Conservation (phyloP, 495 filamentous ascomycete species). For the Lasiosphaeria ovina region DNA sequence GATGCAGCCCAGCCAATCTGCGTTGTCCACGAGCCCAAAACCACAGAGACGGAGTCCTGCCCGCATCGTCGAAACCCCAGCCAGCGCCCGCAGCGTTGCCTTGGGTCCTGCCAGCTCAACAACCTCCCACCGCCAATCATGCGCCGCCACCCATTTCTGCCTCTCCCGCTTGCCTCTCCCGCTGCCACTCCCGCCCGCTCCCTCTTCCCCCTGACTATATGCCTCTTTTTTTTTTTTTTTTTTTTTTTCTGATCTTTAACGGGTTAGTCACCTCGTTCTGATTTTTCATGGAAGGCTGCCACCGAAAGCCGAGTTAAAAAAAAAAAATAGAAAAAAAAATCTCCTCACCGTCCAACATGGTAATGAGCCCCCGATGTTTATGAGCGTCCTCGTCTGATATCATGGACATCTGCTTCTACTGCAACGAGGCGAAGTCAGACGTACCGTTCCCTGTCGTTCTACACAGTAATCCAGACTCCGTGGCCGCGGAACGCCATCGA, state of each 20-base stretch:
- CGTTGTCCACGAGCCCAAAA: slow-evolving; percentile 32
- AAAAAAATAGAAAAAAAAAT: too few relatives aligned
- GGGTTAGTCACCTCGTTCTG: background rate
- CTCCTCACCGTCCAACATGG: too few relatives aligned
- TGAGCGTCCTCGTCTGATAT: too few relatives aligned
- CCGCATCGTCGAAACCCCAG: slow-evolving; percentile 18
- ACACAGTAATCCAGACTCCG: too few relatives aligned
- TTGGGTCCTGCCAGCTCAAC: slow-evolving; percentile 29
- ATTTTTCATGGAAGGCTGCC: background rate
- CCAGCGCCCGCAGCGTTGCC: slow-evolving; percentile 17
- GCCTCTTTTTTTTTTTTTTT: slow-evolving; percentile 3
- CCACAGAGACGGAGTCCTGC: slow-evolving; percentile 23
- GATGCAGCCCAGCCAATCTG: slow-evolving; percentile 26
- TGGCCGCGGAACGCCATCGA: too few relatives aligned
- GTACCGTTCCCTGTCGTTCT: too few relatives aligned
- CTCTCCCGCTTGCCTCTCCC: slow-evolving; percentile 13
- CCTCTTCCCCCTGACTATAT: background rate
- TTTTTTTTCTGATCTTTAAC: too few relatives aligned
- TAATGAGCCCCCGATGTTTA: too few relatives aligned
- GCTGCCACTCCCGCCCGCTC: background rate
- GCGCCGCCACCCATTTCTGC: slow-evolving; percentile 23
- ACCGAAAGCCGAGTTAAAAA: background rate
- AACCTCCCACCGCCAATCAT: slow-evolving; percentile 25
- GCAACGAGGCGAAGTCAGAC: too few relatives aligned
- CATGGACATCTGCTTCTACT: too few relatives aligned